These are phyloP conservation scores for Lithospermum erythrorhizon DNA, from an alignment of 257 asterid species.

Conservation along the genomic window DNA sequence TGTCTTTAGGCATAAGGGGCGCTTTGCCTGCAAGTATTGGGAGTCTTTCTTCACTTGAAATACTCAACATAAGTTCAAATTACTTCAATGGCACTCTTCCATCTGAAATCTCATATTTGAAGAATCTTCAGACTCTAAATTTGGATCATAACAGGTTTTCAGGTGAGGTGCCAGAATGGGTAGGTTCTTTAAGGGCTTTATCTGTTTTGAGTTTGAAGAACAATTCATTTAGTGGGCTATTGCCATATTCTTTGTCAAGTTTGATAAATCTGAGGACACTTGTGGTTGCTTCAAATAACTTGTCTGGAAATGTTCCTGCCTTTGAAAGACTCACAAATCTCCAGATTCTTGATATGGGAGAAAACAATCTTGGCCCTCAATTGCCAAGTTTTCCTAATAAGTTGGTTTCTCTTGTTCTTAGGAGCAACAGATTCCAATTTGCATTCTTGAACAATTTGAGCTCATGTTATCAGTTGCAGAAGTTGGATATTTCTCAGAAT, in stretches of 20 bases:
- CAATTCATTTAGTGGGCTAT: conserved; percentile 46
- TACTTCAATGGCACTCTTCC: conserved; percentile 52
- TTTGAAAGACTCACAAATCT: conserved; percentile 45
- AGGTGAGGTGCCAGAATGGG: conserved; percentile 52
- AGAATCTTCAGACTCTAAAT: conserved; percentile 51
- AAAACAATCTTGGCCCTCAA: conserved; percentile 58
- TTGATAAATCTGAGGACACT: conserved; percentile 42
- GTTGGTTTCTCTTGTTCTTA: conserved; percentile 48
- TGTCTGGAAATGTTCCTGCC: conserved; percentile 44
- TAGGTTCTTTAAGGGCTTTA: conserved; percentile 32
- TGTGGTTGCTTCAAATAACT: conserved; percentile 39
- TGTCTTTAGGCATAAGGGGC: conserved; percentile 61
- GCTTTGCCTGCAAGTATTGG: conserved; percentile 52
- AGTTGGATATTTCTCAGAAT: conserved; percentile 52
- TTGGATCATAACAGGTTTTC: conserved; percentile 49
- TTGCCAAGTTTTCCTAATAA: conserved; percentile 48
- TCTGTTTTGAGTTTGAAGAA: conserved; percentile 62
- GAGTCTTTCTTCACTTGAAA: conserved; percentile 49
- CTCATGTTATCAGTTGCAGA: conserved; percentile 47
- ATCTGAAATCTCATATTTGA: conserved; percentile 35
- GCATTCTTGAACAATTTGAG: conserved; percentile 30
- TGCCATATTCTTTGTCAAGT: conserved; percentile 37
- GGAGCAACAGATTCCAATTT: conserved; percentile 49
- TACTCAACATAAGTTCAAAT: conserved; percentile 60
- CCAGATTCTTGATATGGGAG: conserved; percentile 61